phyloP scores from a whole-genome alignment of 2,329 filamentous ascomycete species.

The Aspergillus cejpii region DNA sequence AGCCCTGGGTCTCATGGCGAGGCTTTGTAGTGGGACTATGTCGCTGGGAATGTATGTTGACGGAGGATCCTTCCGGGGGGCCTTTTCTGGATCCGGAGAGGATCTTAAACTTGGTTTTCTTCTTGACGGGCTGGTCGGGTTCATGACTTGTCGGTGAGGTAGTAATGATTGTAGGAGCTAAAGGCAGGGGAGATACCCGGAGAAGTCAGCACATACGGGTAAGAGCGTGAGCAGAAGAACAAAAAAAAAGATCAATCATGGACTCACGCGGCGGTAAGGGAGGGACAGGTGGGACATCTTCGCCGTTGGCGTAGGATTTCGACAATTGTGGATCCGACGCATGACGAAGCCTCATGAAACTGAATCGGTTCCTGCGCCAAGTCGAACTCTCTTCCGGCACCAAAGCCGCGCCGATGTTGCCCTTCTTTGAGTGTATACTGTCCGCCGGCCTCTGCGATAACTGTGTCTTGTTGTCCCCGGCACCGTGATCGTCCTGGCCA shows the following conservation, averaged over 20 bases:
- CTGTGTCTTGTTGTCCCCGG: slow-evolving; percentile 7
- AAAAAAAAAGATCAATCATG: slow-evolving; percentile 1
- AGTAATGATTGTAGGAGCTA: slow-evolving; percentile 70
- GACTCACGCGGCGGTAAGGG: slow-evolving; percentile 35
- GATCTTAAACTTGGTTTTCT: slow-evolving; percentile 38
- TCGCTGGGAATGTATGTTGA: slow-evolving; percentile 7
- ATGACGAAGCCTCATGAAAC: slow-evolving; percentile 76
- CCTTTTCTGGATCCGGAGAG: slow-evolving; percentile 30
- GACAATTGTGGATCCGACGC: slow-evolving; percentile 88
- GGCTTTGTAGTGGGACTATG: slow-evolving; percentile 12
- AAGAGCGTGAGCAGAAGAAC: slow-evolving; percentile 3
- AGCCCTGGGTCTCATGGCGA: slow-evolving; percentile 22
- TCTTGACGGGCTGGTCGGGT: slow-evolving; percentile 41
- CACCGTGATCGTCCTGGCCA: slow-evolving; percentile 3
- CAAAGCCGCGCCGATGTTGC: slow-evolving; percentile 12
- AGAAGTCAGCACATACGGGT: slow-evolving; percentile 10
- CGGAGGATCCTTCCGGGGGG: slow-evolving; percentile 27
- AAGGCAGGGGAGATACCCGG: background rate
- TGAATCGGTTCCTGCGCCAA: slow-evolving; percentile 48
- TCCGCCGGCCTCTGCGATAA: slow-evolving; percentile 14
- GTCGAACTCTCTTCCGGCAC: slow-evolving; percentile 20
- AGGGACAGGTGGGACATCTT: slow-evolving; percentile 46
- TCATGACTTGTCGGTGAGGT: slow-evolving; percentile 73
- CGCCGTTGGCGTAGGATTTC: slow-evolving; percentile 59
- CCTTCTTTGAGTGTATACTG: slow-evolving; percentile 13